phyloP scores from a whole-genome alignment of 2,329 filamentous ascomycete species.

The Sporothrix pseudoabietina region DNA sequence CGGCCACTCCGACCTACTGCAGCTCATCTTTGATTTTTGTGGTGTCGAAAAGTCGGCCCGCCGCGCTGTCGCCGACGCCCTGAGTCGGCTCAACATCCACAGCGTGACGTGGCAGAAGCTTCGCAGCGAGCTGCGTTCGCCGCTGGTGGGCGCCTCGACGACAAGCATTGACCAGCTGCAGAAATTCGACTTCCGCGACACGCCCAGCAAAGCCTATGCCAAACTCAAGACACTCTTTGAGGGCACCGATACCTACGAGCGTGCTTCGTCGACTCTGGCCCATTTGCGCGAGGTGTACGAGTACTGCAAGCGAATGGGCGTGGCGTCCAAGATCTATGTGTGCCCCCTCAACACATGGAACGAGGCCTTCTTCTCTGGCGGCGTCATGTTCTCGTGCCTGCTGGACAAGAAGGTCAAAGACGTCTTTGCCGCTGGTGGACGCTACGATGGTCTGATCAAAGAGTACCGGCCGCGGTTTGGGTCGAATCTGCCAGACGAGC shows the following conservation, averaged over 20 bases:
- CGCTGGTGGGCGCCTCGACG: slow-evolving; percentile 77
- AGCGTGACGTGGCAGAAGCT: slow-evolving; percentile 83
- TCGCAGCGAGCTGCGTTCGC: slow-evolving; percentile 76
- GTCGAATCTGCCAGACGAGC: slow-evolving; percentile 59
- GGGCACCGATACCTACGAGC: slow-evolving; percentile 68
- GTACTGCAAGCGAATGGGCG: slow-evolving; percentile 73
- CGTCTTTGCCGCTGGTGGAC: slow-evolving; percentile 89
- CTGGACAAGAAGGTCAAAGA: slow-evolving; percentile 82
- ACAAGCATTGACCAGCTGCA: slow-evolving; percentile 89
- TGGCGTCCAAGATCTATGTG: slow-evolving; percentile 78
- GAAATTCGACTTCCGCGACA: slow-evolving; percentile 83
- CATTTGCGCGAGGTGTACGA: slow-evolving; percentile 78
- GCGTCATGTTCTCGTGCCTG: slow-evolving; percentile 86
- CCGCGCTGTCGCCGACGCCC: slow-evolving; percentile 73
- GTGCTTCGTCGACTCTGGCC: slow-evolving; percentile 72
- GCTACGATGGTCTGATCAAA: slow-evolving; percentile 87
- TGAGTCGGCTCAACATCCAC: slow-evolving; percentile 85
- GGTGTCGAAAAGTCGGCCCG: slow-evolving; percentile 71
- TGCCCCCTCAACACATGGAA: slow-evolving; percentile 85
- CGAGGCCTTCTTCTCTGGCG: slow-evolving; percentile 84
- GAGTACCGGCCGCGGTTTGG: slow-evolving; percentile 74
- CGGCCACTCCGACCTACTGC: slow-evolving; percentile 83
- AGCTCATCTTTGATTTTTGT: slow-evolving; percentile 88
- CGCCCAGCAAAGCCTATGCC: slow-evolving; percentile 59
- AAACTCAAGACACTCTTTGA: slow-evolving; percentile 63